phyloP scores from a whole-genome alignment of 2,329 filamentous ascomycete genomes.

The Hymenoscyphus salicellus region DNA sequence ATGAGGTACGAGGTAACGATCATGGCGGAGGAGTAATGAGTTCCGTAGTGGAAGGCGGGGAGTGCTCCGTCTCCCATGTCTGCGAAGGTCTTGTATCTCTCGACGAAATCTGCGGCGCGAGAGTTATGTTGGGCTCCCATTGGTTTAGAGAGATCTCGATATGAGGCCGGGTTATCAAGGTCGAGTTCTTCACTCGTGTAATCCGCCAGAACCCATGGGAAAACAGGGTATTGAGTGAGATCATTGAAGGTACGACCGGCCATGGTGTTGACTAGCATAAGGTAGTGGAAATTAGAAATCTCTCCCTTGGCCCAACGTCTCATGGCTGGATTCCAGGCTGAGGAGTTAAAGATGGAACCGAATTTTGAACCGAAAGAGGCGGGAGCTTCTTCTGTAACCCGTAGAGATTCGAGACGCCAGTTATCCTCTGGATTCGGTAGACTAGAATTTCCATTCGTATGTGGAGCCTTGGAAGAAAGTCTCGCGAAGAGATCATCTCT shows the following conservation, averaged over 20 bases:
- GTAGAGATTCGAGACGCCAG: slow-evolving; percentile 86
- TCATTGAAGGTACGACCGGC: slow-evolving; percentile 97
- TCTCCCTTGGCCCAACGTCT: slow-evolving; percentile 90
- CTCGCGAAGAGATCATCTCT: slow-evolving; percentile 80
- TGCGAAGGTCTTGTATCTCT: slow-evolving; percentile 80
- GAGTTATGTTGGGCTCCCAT: slow-evolving; percentile 86
- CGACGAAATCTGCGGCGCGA: slow-evolving; percentile 74
- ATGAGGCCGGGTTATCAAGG: slow-evolving; percentile 76
- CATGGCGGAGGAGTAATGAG: slow-evolving; percentile 98
- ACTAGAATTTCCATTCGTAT: slow-evolving; percentile 67
- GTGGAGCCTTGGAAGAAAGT: slow-evolving; percentile 74
- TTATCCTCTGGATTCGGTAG: slow-evolving; percentile 78
- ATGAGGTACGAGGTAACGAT: slow-evolving; percentile 97
- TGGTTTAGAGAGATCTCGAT: slow-evolving; percentile 88
- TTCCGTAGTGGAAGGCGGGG: slow-evolving; percentile 93
- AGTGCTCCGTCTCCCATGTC: slow-evolving; percentile 78
- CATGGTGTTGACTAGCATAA: slow-evolving; percentile 98
- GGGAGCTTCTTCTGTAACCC: slow-evolving; percentile 58
- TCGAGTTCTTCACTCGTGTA: slow-evolving; percentile 94
- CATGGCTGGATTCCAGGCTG: slow-evolving; percentile 78
- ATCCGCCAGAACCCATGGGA: slow-evolving; percentile 94
- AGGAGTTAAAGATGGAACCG: slow-evolving; percentile 84
- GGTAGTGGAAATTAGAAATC: slow-evolving; percentile 96
- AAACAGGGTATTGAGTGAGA: slow-evolving; percentile 95
- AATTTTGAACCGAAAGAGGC: slow-evolving; percentile 79